Evolutionary conservation across 129 eudicot species (phyloP).

Genomic region (Erigeron canadensis): DNA sequence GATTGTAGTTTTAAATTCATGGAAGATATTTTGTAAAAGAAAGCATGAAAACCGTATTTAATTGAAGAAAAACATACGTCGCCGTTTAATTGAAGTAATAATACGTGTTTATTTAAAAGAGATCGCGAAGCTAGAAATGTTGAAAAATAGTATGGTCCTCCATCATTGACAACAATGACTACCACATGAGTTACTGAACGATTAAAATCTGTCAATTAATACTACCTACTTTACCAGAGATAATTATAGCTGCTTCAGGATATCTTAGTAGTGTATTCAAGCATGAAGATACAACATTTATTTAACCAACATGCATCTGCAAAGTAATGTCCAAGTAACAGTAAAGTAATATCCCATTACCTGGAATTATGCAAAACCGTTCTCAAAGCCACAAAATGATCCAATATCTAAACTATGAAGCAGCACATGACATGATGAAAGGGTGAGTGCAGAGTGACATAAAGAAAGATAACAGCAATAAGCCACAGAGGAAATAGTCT

Average conservation of each 20-base stretch:
- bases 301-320: conserved; percentile 11
- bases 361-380: conserved; percentile 40
- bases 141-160: no score
- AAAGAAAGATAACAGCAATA: neutral
- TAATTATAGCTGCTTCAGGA: neutral
- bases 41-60: no score
- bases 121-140: no score
- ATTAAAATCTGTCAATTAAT: neutral
- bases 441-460: conserved; percentile 11
- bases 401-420: conserved; percentile 20
- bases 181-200: no score
- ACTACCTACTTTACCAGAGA: neutral
- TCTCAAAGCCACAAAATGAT: neutral
- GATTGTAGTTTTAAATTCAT: no score
- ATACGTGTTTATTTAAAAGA: no score
- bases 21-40: no score
- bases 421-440: conserved; percentile 8
- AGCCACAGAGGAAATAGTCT: conserved; percentile 22
- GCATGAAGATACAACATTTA: conserved; percentile 6
- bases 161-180: no score
- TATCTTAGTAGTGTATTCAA: neutral
- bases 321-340: conserved; percentile 1
- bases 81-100: no score
- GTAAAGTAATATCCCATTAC: conserved; percentile 28
- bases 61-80: no score